These are phyloP conservation scores for Discostella pseudostelligera DNA, from an alignment of 108 stramenopile species.

Conservation along the genomic window DNA sequence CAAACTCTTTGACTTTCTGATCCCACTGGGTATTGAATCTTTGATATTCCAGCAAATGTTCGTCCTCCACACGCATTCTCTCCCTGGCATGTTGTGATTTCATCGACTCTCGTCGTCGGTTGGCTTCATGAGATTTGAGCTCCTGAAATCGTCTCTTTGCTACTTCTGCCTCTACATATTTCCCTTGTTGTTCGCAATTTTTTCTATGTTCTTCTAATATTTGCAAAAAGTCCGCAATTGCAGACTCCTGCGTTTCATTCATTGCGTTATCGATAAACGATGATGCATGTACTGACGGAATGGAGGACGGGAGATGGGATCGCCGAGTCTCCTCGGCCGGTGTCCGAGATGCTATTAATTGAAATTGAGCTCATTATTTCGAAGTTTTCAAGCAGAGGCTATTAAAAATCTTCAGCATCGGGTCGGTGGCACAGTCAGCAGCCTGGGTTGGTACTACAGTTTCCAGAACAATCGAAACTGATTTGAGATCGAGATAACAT, in stretches of 20 bases:
- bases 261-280: slow-evolving; percentile 19
- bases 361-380: too few relatives aligned
- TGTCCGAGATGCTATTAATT: background rate
- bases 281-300: too few relatives aligned
- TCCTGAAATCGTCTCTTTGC: slow-evolving; percentile 83
- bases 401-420: too few relatives aligned
- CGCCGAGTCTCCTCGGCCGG: background rate
- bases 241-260: slow-evolving; percentile 52
- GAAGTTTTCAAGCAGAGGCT: too few relatives aligned
- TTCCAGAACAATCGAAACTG: too few relatives aligned
- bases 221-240: slow-evolving; percentile 55
- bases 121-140: slow-evolving; percentile 84
- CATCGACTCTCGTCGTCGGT: slow-evolving; percentile 74
- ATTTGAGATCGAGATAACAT: too few relatives aligned
- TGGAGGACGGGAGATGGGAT: too few relatives aligned
- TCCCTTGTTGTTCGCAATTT: slow-evolving; percentile 87
- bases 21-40: slow-evolving; percentile 87
- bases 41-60: slow-evolving; percentile 90
- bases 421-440: too few relatives aligned
- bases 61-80: slow-evolving; percentile 86
- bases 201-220: slow-evolving; percentile 86
- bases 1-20: slow-evolving; percentile 78
- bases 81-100: slow-evolving; percentile 80
- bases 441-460: too few relatives aligned
- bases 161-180: slow-evolving; percentile 91